Base-by-base conservation (phyloP, 371 early-diverging fungal genomes). In the Apophysomyces variabilis region DNA sequence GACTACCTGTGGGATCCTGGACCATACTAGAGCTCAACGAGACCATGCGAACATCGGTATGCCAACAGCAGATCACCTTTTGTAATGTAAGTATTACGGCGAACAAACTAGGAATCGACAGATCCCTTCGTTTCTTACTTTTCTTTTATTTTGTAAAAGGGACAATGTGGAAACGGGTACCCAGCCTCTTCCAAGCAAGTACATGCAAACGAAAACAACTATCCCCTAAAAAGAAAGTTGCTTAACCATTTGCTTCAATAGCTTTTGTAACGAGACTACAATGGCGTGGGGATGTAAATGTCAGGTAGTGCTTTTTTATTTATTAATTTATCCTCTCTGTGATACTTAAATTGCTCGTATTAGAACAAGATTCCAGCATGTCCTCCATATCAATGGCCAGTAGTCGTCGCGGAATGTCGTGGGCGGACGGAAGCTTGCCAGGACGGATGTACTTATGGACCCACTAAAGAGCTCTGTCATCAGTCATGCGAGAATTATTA, bases 321-420 rank as follows among this genome's bases (percentile, higher is more conserved):
- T 45, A 13, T 43, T 43, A 4, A 9, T 43, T 43, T 43, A 9
- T 43, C 32, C 1, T 43, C 43, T 43, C 9, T 14, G 43, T 4
- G n/a, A 13, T 13, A 45, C 12, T 13, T 5, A 45, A 13, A 26
- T 18, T 32, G 38, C 14, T 38, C 43, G 3, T 9, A 26, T 7
- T 56, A 70, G 66, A 44, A 66, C 62, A 37, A 66, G 70, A 36
- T 66, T 54, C 60, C 56, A 12, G 71, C 68, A 54, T 65, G 64
- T 35, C 74, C 78, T n/a, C 78, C 78, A n/a, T 74, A 78, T 58
- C 67, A 67, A 47, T 78, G 78, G 75, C 78, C 78, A 1, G 69
- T 70, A 5, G 60, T 71, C 1, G 57, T 74, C 43, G 75, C 75
- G 16, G 78, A 78, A 61, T 78, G 78, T 43, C 60, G 45, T 9